Base-by-base conservation (phyloP, 1,284 basidiomycete species). In the Pseudozyma sp. region DNA sequence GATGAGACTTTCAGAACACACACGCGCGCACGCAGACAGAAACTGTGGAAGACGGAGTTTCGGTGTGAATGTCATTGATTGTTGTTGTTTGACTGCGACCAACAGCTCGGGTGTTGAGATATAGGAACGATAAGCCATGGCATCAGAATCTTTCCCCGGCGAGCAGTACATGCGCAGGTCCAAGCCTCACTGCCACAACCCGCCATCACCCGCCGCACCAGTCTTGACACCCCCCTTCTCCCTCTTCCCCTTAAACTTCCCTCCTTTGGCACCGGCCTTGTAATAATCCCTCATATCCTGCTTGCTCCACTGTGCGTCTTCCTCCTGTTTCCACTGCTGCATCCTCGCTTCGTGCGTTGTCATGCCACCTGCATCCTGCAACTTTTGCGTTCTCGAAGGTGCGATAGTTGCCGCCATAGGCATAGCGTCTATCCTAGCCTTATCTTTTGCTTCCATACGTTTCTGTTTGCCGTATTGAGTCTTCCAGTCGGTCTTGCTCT, bases 401-500 rank as follows among this genome's bases (percentile, higher is more conserved):
- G 79, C 81, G 1, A 45, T 36, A 9, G 55, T 60, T 7, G 77
- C 80, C 13, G 66, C 67, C 0, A 66, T 61, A 1, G 76, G 70
- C 14, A 70, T n/a, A 13, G 59, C 62, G 14, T 73, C 73, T 3
- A 62, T 57, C 4, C 78, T 48, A 2, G 75, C 76, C 2, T 59
- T 68, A 18, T 80, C 79, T 25, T 68, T 63, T 7, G 63, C 71
- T 48, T 76, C 78, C 21, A 70, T 64, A 1, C 64, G 31, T 42
- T 61, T 67, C 51, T 69, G 58, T 35, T 78, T 76, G 53, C 52
- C 73, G 44, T 43, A 79, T 43, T 69, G 61, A 13, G 62, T 75
- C 49, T 80, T 78, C 79, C 81, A 82, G 43, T 82, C 81, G 11
- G 78, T 81, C 36, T 75, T 76, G 60, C 72, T 72, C 53, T 81